A percentile compares a stretch with the other conserved stretches of the same genome.
These are phyloP conservation scores for Omphalea diandra DNA, from an alignment of 441 rosid genomes.

Conservation along the genomic window DNA sequence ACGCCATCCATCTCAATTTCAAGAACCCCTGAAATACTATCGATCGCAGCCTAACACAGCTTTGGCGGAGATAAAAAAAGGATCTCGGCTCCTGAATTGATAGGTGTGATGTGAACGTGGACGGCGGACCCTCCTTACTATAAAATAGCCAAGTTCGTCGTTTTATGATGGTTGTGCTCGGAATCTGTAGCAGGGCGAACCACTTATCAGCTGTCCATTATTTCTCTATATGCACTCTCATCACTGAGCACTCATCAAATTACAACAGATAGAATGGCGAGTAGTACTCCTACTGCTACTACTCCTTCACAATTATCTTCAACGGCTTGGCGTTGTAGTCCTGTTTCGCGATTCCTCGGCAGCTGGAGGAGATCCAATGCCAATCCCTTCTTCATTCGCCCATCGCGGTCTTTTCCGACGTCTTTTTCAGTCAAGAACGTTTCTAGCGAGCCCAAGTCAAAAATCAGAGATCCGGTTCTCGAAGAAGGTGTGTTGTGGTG, in stretches of 20 bases:
- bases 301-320: conserved; percentile 39
- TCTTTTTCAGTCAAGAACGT: conserved; percentile 39
- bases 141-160: too few species aligned
- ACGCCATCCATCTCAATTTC: not conserved
- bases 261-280: conserved; percentile 28
- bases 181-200: too few species aligned
- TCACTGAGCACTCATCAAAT: not conserved
- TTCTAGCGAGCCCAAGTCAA: conserved; percentile 47
- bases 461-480: conserved; percentile 28
- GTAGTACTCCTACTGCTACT: too few species aligned
- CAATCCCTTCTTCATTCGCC: conserved; percentile 40
- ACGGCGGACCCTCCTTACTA: too few species aligned
- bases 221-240: not conserved
- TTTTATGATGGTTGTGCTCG: too few species aligned
- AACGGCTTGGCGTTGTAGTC: conserved; percentile 29
- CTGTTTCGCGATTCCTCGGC: conserved; percentile 39
- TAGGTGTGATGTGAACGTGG: too few species aligned
- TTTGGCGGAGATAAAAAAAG: not conserved
- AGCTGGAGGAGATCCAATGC: conserved; percentile 31
- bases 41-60: not conserved
- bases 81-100: too few species aligned
- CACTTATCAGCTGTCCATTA: too few species aligned
- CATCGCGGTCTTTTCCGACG: conserved; percentile 25
- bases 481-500: conserved; percentile 37
- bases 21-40: too few species aligned